Evolutionary conservation across 2,329 filamentous ascomycete genomes (phyloP), one percentile per base, ranked within the genome.

Genomic region (Neocucurbitaria cava): DNA sequence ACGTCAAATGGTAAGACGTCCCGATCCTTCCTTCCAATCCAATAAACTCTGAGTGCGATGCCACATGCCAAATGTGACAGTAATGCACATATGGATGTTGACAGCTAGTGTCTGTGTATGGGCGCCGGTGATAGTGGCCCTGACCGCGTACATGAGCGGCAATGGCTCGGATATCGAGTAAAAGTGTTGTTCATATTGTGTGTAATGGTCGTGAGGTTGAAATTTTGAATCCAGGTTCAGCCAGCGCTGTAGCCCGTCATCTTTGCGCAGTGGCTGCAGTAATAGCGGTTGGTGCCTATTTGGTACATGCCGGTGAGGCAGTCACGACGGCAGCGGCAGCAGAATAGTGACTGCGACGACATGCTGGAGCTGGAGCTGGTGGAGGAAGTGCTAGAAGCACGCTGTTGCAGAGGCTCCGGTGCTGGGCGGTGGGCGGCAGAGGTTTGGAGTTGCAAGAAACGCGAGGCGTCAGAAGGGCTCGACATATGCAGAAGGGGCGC

Each of bases 221-320:
- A 24, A 13, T 40, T 41, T 33, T 17, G 21, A 23, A 9, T 26
- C n/a, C 26, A 20, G 15, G 30, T 59, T 75, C 72, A 75, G 26
- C 71, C 71, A 31, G 65, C 61, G 50, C 64, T 68, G 64, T 76
- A 77, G 47, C 76, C 76, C 3, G 72, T 71, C 64, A 78, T 73
- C 48, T 56, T 66, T 47, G 76, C 75, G 54, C 76, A 78, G 59
- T 76, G 76, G 42, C 49, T 65, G 63, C 76, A 78, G 64, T 78
- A 78, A 65, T 76, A 77, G 28, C 71, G 65, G 56, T 77, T 77
- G 49, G 72, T 71, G 48, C 73, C 73, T 51, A 74, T 74, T 23
- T 69, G 64, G 59, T 76, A 66, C 72, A 77, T 76, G 56, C 64
- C 60, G 15, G 62, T 56, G 30, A 62, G 58, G 21, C 64, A 70